Conservation (phyloP, 768 basidiomycete species). For the Hygrocybe coccinea region DNA sequence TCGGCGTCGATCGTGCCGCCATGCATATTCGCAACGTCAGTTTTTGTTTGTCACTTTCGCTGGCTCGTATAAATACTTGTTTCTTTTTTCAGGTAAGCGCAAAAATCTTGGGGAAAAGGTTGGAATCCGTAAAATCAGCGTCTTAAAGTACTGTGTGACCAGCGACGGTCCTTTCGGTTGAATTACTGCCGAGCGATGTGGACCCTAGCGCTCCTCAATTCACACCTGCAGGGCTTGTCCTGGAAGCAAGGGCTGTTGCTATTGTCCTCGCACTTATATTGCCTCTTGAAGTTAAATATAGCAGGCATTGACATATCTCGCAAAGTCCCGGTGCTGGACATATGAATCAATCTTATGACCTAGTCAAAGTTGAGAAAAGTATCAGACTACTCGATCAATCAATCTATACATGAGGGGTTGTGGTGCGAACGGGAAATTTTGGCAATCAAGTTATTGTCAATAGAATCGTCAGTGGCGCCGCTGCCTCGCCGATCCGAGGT, state of each 20-base stretch:
- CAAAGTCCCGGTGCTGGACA: not conserved
- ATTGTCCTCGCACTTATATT: not conserved
- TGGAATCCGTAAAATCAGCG: slow-evolving; percentile 29
- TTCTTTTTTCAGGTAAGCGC: slow-evolving; percentile 70
- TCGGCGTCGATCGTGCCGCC: slow-evolving; percentile 76
- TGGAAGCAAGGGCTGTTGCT: not conserved
- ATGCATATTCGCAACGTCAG: slow-evolving; percentile 79
- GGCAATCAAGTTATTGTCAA: not conserved
- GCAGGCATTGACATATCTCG: not conserved
- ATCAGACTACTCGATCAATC: too few species aligned
- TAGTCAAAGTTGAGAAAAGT: too few species aligned
- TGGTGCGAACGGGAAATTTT: too few species aligned
- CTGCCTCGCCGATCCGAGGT: slow-evolving; percentile 10
- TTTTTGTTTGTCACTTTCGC: not conserved
- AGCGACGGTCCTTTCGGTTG: too few species aligned
- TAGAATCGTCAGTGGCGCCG: not conserved
- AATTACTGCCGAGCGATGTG: not conserved
- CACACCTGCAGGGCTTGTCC: not conserved
- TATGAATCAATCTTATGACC: not conserved
- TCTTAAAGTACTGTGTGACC: not conserved
- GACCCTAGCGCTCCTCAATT: not conserved
- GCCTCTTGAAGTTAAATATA: not conserved
- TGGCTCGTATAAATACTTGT: slow-evolving; percentile 8
- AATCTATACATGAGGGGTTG: not conserved
- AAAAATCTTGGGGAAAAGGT: slow-evolving; percentile 64